Percentiles rank a stretch among this genome's conserved stretches.
phyloP scores from a whole-genome alignment of 176 grass and related monocot genomes.

The Avena insularis region DNA sequence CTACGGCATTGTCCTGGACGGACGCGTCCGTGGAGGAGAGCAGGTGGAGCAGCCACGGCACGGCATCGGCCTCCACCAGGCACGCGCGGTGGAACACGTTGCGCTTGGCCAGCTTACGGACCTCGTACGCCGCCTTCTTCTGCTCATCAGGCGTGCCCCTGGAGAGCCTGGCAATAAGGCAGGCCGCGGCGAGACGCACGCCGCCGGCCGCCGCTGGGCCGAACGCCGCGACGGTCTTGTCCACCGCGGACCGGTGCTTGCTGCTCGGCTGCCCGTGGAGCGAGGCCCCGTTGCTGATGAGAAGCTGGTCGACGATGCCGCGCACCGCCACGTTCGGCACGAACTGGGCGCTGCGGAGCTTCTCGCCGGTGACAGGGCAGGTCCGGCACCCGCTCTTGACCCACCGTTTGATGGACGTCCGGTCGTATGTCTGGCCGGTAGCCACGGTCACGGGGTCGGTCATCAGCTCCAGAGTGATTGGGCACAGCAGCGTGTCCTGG shows the following conservation, averaged over 20 bases:
- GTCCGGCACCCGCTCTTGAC: constrained; percentile 54
- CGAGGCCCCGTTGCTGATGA: constrained; percentile 35
- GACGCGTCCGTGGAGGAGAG: constrained; percentile 53
- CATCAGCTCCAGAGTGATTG: constrained; percentile 92
- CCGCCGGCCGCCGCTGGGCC: constrained; percentile 45
- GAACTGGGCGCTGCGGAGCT: constrained; percentile 52
- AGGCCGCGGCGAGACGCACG: constrained; percentile 47
- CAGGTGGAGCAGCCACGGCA: constrained; percentile 80
- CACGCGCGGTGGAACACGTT: constrained; percentile 73
- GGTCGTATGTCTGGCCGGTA: constrained; percentile 93
- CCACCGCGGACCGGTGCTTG: constrained; percentile 55
- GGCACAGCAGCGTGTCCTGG: constrained; percentile 65
- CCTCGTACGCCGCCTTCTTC: constrained; percentile 72
- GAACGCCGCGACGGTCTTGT: constrained; percentile 57
- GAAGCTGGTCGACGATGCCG: constrained; percentile 59
- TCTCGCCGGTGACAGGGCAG: constrained; percentile 86
- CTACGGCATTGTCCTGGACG: constrained; percentile 67
- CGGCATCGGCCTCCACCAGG: constrained; percentile 65
- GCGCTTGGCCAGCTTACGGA: constrained; percentile 74
- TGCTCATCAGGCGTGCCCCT: constrained; percentile 37
- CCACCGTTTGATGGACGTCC: constrained; percentile 77
- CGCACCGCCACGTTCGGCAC: constrained; percentile 66
- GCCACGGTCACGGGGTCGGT: constrained; percentile 75
- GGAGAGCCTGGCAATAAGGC: constrained; percentile 55
- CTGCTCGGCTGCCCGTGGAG: constrained; percentile 40